These are phyloP conservation scores for Penicillium bovifimosum DNA, from an alignment of 495 filamentous ascomycete genomes.

Conservation along the genomic window DNA sequence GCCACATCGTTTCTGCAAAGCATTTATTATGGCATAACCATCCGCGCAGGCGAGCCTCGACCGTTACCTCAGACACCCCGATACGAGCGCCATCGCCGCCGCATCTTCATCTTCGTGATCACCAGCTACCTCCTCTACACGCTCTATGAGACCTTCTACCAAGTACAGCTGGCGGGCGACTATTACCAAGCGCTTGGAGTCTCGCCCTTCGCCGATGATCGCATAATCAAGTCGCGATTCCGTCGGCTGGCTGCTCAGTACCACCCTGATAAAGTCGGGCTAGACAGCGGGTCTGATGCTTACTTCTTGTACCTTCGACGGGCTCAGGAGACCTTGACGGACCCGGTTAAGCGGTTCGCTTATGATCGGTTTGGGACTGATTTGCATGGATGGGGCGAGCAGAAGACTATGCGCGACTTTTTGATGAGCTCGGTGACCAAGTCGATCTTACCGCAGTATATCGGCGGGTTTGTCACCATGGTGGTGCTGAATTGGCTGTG, in stretches of 20 bases:
- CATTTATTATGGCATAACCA: conserved; percentile 82
- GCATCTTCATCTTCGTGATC: conserved; percentile 78
- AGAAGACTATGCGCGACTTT: conserved; percentile 68
- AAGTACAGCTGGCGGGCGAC: conserved; percentile 61
- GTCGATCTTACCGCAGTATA: conserved; percentile 58
- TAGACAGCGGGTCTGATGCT: conserved; percentile 34
- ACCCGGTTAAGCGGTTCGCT: conserved; percentile 78
- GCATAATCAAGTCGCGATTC: conserved; percentile 77
- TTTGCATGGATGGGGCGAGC: conserved; percentile 61
- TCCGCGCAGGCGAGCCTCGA: conserved; percentile 82
- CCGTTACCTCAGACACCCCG: conserved; percentile 67
- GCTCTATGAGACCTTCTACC: conserved; percentile 85
- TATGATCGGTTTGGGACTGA: conserved; percentile 90
- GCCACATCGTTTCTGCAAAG: conserved; percentile 72
- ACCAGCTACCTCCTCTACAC: conserved; percentile 83
- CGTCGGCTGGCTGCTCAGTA: conserved; percentile 75
- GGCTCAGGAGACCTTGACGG: conserved; percentile 75
- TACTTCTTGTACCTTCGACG: conserved; percentile 78
- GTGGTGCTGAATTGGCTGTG: conserved; percentile 67
- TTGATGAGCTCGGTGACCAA: conserved; percentile 57
- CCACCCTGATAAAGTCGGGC: conserved; percentile 80
- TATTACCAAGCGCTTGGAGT: conserved; percentile 75
- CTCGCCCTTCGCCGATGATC: conserved; percentile 61
- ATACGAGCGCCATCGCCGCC: conserved; percentile 65
- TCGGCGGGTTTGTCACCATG: conserved; percentile 53